Evolutionary conservation across 2,329 filamentous ascomycete genomes (phyloP), one percentile per base, ranked within the genome.

Genomic region (Dactylellina haptotyla): DNA sequence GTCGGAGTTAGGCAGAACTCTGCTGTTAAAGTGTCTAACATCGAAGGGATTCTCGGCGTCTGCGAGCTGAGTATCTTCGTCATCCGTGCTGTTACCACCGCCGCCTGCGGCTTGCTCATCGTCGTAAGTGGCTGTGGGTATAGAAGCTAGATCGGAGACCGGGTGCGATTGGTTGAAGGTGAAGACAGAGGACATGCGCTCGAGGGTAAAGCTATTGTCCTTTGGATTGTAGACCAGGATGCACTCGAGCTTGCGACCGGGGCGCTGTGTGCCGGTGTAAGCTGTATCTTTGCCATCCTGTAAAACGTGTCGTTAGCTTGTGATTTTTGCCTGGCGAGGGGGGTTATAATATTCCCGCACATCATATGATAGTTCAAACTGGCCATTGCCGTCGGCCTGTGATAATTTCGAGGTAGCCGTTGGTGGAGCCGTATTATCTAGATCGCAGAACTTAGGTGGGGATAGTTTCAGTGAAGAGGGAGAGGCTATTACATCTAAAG

Each of bases 31-130:
- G 43, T 72, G 67, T 18, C 67, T 41, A 30, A 72, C 53, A n/a
- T 72, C 67, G 45, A 72, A 72, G 5, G 67, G 67, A 46, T 72
- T 72, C 39, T 72, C 67, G 32, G 67, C 67, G 26, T 72, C 67
- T 3, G 67, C 67, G 14, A 72, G 46, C 26, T 64, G 67, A 12
- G 67, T 59, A n/a, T 72, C 67, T 41, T 72, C 67, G 37, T 72
- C 67, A 16, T 72, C 67, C 34, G 59, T 65, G 34, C 48, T 64
- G 46, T 63, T 63, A 20, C 32, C 59, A 26, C 25, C n/a, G n/a
- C n/a, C 41, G 10, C 48, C 61, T 5, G 34, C 16, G 5, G 51
- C 58, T 20, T 30, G 41, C 12, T 72, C 67, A n/a, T 72, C 67
- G n/a, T 65, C 67, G 45, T 59, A 72, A 4, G 67, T 72, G 6